phyloP scores from a whole-genome alignment of 2,329 filamentous ascomycete species.

The Verruconis gallopava region DNA sequence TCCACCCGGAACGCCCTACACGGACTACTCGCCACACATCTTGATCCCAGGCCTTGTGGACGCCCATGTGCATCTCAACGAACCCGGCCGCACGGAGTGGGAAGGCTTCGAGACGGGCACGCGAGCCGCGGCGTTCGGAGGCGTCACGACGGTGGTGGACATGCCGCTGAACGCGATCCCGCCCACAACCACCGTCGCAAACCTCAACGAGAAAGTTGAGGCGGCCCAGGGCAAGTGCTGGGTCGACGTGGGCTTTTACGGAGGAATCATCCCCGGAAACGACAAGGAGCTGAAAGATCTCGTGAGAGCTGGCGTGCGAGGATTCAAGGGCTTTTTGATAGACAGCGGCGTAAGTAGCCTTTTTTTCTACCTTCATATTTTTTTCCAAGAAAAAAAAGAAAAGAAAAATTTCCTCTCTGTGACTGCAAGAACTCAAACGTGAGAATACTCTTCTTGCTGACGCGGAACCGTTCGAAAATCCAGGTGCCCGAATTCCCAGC shows the following conservation, averaged over 20 bases:
- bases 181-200: slow-evolving; percentile 77
- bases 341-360: slow-evolving; percentile 78
- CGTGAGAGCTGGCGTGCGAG: slow-evolving; percentile 73
- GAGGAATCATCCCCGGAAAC: slow-evolving; percentile 87
- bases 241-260: slow-evolving; percentile 98
- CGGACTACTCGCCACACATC: slow-evolving; percentile 72
- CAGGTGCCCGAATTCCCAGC: slow-evolving; percentile 93
- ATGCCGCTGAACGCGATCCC: slow-evolving; percentile 98
- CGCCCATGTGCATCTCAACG: slow-evolving; percentile 94
- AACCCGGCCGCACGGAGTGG: slow-evolving; percentile 95
- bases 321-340: slow-evolving; percentile 96
- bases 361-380: background rate
- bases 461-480: too few species aligned
- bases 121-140: slow-evolving; percentile 82
- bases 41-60: slow-evolving; percentile 87
- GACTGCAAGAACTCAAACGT: background rate
- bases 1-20: slow-evolving; percentile 57
- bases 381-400: slow-evolving; percentile 6
- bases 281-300: slow-evolving; percentile 63
- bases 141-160: slow-evolving; percentile 91
- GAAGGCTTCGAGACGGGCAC: slow-evolving; percentile 96
- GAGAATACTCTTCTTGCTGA: too few species aligned
- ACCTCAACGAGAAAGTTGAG: slow-evolving; percentile 70
- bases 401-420: too few species aligned
- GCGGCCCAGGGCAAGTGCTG: slow-evolving; percentile 83